Base-by-base conservation (phyloP, 257 asterid species). In the Dorcoceras hygrometricum region DNA sequence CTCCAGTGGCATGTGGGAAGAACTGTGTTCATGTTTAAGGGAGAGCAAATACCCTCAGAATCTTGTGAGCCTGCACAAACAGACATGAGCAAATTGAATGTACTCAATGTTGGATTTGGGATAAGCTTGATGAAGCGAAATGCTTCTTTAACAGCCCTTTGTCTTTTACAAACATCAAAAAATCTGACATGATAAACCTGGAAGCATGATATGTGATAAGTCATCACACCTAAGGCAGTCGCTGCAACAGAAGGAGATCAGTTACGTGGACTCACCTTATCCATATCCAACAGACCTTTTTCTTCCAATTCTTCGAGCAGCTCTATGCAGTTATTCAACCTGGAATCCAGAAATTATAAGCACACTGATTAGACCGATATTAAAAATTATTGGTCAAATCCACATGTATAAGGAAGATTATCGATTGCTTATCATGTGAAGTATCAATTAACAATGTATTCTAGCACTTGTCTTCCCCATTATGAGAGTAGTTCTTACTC, bases 71-170 rank as follows among this genome's bases (percentile, higher is more conserved):
- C 79, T 23, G 97, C 89, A 46, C 97, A 93, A 55, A 93, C 99
- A 77, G 97, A 82, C 96, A 93, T 86, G 73, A 93, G 97, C 97
- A 90, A 83, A 76, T 90, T 93, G 78, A 90, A 90, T 70, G 97
- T 93, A 86, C 99, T 93, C 66, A 90, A 73, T 63, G 96, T 88
- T 77, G 97, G 97, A 77, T 86, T 90, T 26, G 76, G 81, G 70
- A 93, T 88, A 68, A 93, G 94, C 75, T 79, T 82, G 67, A 84
- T 81, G 83, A 93, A 93, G 70, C 87, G 81, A 63, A 88, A 81
- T 59, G 97, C 99, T 81, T 82, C 92, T 73, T 78, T 81, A 74
- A 93, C 85, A 69, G 95, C 93, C 84, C 77, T 93, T 78, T 90
- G 87, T 54, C 69, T 83, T 84, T 83, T 88, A 83, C 99, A 93